These are phyloP conservation scores for Trametes cinnabarina DNA, from an alignment of 768 basidiomycete genomes.

Conservation along the genomic window DNA sequence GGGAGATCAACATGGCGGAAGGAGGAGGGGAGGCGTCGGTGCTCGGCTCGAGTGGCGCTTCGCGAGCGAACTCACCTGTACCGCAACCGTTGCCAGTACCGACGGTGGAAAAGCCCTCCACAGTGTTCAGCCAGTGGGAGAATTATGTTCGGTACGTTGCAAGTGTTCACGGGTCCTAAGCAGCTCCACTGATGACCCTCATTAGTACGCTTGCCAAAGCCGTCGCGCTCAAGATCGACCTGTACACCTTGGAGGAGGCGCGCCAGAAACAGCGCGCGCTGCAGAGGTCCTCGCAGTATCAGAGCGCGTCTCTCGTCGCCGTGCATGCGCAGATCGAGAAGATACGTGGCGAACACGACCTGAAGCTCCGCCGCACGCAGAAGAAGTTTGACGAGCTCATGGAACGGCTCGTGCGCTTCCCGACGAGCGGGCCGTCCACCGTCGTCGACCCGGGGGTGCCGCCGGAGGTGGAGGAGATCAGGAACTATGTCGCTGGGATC, in stretches of 20 bases:
- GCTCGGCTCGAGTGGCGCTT: background rate
- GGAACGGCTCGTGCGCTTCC: background rate
- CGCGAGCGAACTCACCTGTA: background rate
- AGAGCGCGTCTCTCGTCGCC: conserved; percentile 2
- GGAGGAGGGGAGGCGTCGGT: background rate
- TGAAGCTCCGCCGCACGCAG: background rate
- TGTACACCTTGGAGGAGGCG: background rate
- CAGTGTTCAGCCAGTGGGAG: background rate
- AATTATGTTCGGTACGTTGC: conserved; percentile 8
- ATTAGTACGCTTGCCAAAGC: conserved; percentile 2
- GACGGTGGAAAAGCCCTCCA: background rate
- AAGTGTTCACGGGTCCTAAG: too few relatives aligned
- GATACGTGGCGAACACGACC: background rate
- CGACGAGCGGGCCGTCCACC: background rate
- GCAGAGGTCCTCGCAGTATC: background rate
- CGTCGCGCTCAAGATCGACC: conserved; percentile 2
- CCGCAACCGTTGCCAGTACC: background rate
- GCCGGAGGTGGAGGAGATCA: background rate
- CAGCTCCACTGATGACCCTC: too few relatives aligned
- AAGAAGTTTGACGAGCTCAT: conserved; percentile 1
- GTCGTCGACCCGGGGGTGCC: background rate
- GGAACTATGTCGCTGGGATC: background rate
- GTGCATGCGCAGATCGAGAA: background rate
- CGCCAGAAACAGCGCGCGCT: conserved; percentile 1
- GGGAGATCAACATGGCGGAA: conserved; percentile 2